Evolutionary conservation across 495 filamentous ascomycete genomes (phyloP), one percentile per base, ranked within the genome.

Genomic region (Neurospora sp.): DNA sequence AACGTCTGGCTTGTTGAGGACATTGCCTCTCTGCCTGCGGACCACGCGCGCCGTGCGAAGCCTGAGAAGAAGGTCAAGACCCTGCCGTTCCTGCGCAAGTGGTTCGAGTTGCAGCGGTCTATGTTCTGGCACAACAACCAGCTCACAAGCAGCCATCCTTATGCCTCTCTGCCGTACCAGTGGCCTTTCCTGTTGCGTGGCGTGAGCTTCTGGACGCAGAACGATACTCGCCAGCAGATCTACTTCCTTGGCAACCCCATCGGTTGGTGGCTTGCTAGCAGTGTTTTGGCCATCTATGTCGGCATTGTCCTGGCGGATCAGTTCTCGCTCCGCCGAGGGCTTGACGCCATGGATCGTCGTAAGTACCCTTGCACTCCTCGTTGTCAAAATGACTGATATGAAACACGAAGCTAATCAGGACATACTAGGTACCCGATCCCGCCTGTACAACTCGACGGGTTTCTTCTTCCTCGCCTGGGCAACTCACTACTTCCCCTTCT

Each of bases 121-220:
- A 99, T 99, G 92, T 99, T 99, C 88, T 94, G 89, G 88, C 96
- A 99, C 85, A 99, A 99, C 86, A 98, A 94, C 82, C 94, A 96
- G 74, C 84, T 99, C 79, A 99, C 96, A 42, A 95, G 92, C 83
- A 96, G 93, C 78, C 96, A 99, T 81, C 96, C 96, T 1, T 99
- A 99, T 78, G 90, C 96, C 37, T 96, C 92, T 75, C 90, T 93
- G 78, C 96, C 96, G n/a, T 93, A 94, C 83, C 92, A 96, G 77
- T 99, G 96, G 96, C 96, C 96, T 1, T 98, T 98, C 89, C 86
- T 99, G 74, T 85, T 99, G 44, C 90, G 96, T 14, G 96, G 96
- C 78, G 96, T 99, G 73, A 97, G 94, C 81, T 99, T 99, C 90
- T 99, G 96, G 96, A 99, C 96, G 11, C 92, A 99, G 80, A 96